These are phyloP conservation scores for Mycosarcoma mackinlayi DNA, from an alignment of 1,284 basidiomycete species.

Conservation along the genomic window DNA sequence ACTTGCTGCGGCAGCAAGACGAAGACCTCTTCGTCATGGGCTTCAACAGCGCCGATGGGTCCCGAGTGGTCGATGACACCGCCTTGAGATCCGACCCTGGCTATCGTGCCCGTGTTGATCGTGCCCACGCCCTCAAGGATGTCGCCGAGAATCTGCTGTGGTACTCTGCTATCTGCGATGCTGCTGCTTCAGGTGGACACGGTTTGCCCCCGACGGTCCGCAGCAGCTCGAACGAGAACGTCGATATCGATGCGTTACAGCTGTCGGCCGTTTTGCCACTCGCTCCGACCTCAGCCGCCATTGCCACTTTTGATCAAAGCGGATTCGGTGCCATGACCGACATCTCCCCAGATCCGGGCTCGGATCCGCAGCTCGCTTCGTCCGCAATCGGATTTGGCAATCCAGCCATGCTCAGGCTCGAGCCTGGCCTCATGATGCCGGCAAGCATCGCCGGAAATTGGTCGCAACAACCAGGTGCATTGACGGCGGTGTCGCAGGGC, in stretches of 20 bases:
- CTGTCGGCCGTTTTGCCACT: slow-evolving; percentile 18
- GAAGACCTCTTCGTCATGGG: slow-evolving; percentile 38
- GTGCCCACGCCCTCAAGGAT: slow-evolving; percentile 32
- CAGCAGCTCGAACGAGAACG: slow-evolving; percentile 24
- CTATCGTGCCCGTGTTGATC: slow-evolving; percentile 28
- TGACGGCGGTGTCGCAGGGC: neutral
- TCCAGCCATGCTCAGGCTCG: slow-evolving; percentile 24
- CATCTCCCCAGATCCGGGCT: slow-evolving; percentile 10
- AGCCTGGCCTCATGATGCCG: slow-evolving; percentile 15
- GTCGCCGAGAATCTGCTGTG: slow-evolving; percentile 42
- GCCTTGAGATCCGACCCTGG: slow-evolving; percentile 23
- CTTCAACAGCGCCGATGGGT: slow-evolving; percentile 34
- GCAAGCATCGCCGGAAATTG: slow-evolving; percentile 16
- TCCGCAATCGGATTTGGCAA: slow-evolving; percentile 8
- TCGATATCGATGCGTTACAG: slow-evolving; percentile 35
- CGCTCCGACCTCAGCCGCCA: slow-evolving; percentile 11
- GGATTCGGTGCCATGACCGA: slow-evolving; percentile 8
- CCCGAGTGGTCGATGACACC: slow-evolving; percentile 16
- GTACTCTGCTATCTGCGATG: slow-evolving; percentile 46
- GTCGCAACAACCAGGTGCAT: slow-evolving; percentile 13
- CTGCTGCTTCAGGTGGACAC: slow-evolving; percentile 24
- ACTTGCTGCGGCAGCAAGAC: slow-evolving; percentile 38
- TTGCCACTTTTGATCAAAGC: slow-evolving; percentile 7
- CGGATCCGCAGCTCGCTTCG: slow-evolving; percentile 2
- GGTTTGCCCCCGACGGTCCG: slow-evolving; percentile 37